Evolutionary conservation across 2,329 filamentous ascomycete genomes (phyloP).

Genomic region (Aspergillus novoparasiticus): DNA sequence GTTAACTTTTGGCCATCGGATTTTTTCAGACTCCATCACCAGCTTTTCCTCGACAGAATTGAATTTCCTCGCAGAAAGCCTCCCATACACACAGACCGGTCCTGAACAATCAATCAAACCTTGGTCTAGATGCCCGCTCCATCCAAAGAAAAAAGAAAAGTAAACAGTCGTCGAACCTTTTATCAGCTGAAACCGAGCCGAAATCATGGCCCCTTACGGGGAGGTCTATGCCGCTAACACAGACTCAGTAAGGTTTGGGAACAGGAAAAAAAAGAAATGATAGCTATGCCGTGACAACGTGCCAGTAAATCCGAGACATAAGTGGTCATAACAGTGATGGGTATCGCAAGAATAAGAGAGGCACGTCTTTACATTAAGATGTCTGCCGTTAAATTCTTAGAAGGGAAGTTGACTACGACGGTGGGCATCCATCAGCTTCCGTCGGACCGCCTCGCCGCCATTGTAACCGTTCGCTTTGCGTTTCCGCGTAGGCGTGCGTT

Average conservation of each 20-base stretch:
- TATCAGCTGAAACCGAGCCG: not conserved
- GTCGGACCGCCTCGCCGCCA: constrained; percentile 45
- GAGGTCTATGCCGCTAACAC: constrained; percentile 7
- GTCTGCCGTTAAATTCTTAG: constrained; percentile 18
- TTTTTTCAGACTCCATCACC: not conserved
- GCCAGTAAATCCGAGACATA: not conserved
- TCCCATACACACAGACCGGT: not conserved
- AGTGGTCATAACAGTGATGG: constrained; percentile 2
- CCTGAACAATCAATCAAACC: not conserved
- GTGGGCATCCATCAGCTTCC: constrained; percentile 48
- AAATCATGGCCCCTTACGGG: not conserved
- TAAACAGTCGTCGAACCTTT: not conserved
- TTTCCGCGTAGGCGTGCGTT: constrained; percentile 44
- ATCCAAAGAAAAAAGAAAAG: not conserved
- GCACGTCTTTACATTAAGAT: not conserved
- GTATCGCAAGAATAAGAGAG: constrained; percentile 1
- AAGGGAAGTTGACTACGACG: constrained; percentile 42
- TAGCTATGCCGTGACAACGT: not conserved
- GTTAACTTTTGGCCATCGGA: constrained; percentile 2
- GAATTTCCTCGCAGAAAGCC: not conserved
- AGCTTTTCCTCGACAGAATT: not conserved
- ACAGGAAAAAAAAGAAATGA: not conserved
- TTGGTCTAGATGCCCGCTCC: not conserved
- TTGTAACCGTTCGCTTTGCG: constrained; percentile 41
- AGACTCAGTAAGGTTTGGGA: not conserved